A percentile compares a stretch with the other conserved stretches of the same genome.
Evolutionary conservation across 164 flowering plant species (phyloP).

Genomic region (Tetrastigma voinierianum): DNA sequence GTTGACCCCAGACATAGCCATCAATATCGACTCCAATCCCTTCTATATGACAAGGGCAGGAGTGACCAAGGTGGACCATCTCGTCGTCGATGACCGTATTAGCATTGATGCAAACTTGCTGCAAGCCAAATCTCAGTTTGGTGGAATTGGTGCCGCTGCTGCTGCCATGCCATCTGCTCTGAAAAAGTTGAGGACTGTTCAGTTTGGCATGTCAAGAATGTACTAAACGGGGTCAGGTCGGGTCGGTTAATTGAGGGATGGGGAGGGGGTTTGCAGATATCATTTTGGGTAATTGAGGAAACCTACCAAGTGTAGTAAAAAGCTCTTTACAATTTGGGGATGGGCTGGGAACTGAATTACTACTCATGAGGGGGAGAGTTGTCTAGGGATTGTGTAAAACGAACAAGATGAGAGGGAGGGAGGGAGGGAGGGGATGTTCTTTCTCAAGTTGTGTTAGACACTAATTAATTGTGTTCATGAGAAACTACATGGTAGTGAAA

Average conservation of each 20-base stretch:
- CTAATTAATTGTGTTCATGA: background rate
- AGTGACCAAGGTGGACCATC: conserved; percentile 33
- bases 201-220: conserved; percentile 70
- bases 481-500: conserved; percentile 10
- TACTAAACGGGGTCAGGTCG: conserved; percentile 41
- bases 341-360: background rate
- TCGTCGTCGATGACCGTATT: conserved; percentile 37
- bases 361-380: no score
- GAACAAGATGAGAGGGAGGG: background rate
- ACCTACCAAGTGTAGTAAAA: background rate
- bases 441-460: background rate
- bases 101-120: conserved; percentile 54
- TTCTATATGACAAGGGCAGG: conserved; percentile 48
- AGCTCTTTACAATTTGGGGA: background rate
- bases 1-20: conserved; percentile 60
- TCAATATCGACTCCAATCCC: conserved; percentile 57
- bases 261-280: background rate
- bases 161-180: conserved; percentile 49
- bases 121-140: conserved; percentile 58
- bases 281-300: background rate
- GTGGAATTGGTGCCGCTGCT: conserved; percentile 41
- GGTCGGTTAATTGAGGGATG: no score
- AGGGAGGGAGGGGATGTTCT: background rate
- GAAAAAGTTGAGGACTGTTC: conserved; percentile 65
- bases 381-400: no score